Conservation (phyloP, 441 rosid species). For the Aquilaria agallochum region DNA sequence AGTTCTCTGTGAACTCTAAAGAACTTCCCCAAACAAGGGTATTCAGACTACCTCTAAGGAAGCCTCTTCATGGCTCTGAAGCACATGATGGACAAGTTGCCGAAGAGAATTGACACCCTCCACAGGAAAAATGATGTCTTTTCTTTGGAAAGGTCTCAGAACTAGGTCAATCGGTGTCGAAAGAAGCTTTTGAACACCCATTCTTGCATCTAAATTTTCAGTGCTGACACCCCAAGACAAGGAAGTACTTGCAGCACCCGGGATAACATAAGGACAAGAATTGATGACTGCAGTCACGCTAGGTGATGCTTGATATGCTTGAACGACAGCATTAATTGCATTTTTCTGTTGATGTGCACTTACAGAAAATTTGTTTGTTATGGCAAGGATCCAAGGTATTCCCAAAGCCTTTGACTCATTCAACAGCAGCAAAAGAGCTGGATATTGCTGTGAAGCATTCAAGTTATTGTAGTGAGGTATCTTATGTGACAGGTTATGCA, state of each 20-base stretch:
- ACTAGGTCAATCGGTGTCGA: conserved; percentile 70
- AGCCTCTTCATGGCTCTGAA: conserved; percentile 78
- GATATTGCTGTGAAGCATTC: conserved; percentile 46
- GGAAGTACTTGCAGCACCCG: conserved; percentile 64
- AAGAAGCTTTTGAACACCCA: conserved; percentile 54
- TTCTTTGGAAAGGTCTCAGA: conserved; percentile 74
- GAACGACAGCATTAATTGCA: conserved; percentile 69
- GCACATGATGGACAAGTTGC: conserved; percentile 66
- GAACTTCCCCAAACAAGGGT: too few relatives aligned
- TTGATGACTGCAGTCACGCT: conserved; percentile 63
- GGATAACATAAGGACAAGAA: conserved; percentile 85
- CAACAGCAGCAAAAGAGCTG: conserved; percentile 76
- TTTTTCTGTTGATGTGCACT: conserved; percentile 94
- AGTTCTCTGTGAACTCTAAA: too few relatives aligned
- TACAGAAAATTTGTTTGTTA: conserved; percentile 96
- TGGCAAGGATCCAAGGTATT: conserved; percentile 95
- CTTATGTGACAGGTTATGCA: conserved; percentile 92
- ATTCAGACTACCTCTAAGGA: conserved; percentile 59
- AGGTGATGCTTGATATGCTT: conserved; percentile 74
- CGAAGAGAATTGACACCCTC: conserved; percentile 79
- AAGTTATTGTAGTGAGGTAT: conserved; percentile 62
- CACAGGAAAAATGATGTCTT: conserved; percentile 63
- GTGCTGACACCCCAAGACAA: conserved; percentile 61
- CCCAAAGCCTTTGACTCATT: conserved; percentile 93
- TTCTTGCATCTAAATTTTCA: conserved; percentile 43